A percentile compares a stretch with the other conserved stretches of the same genome.
These are phyloP conservation scores for Grammothele lineata DNA, from an alignment of 768 basidiomycete genomes.

Conservation along the genomic window DNA sequence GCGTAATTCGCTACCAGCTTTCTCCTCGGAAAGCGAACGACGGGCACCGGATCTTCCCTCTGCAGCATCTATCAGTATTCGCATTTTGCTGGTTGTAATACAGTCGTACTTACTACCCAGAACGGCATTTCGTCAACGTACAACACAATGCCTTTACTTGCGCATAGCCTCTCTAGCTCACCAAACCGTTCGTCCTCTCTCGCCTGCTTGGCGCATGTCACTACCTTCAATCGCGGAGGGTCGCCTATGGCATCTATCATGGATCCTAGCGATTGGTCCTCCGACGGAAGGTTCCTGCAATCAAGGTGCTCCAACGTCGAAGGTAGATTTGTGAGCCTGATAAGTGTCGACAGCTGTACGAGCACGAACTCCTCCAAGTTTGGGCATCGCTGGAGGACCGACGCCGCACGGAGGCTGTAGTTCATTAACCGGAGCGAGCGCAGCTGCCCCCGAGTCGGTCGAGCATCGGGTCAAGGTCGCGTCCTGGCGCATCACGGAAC, in stretches of 20 bases:
- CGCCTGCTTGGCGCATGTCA: slow-evolving; percentile 33
- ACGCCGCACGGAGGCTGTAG: slow-evolving; percentile 28
- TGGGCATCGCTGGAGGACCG: slow-evolving; percentile 33
- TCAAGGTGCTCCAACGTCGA: slow-evolving; percentile 36
- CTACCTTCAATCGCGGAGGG: slow-evolving; percentile 31
- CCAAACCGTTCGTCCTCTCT: slow-evolving; percentile 20
- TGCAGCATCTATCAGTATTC: slow-evolving; percentile 11
- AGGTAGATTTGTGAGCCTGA: slow-evolving; percentile 33
- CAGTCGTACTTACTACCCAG: slow-evolving; percentile 33
- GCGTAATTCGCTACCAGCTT: slow-evolving; percentile 34
- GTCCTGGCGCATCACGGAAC: slow-evolving; percentile 33
- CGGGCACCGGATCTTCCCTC: slow-evolving; percentile 35
- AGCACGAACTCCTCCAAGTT: slow-evolving; percentile 38
- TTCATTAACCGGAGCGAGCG: slow-evolving; percentile 40
- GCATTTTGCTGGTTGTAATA: not conserved
- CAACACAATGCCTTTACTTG: slow-evolving; percentile 27
- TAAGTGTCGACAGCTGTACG: slow-evolving; percentile 31
- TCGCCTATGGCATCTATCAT: slow-evolving; percentile 29
- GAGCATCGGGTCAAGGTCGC: slow-evolving; percentile 23
- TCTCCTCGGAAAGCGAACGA: slow-evolving; percentile 31
- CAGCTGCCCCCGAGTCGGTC: slow-evolving; percentile 28
- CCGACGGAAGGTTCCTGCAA: slow-evolving; percentile 28
- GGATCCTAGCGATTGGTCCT: slow-evolving; percentile 22
- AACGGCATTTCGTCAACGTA: slow-evolving; percentile 26
- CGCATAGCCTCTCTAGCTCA: slow-evolving; percentile 26